Base-by-base conservation (phyloP, 495 filamentous ascomycete species). In the Lasiosphaeria hispida region DNA sequence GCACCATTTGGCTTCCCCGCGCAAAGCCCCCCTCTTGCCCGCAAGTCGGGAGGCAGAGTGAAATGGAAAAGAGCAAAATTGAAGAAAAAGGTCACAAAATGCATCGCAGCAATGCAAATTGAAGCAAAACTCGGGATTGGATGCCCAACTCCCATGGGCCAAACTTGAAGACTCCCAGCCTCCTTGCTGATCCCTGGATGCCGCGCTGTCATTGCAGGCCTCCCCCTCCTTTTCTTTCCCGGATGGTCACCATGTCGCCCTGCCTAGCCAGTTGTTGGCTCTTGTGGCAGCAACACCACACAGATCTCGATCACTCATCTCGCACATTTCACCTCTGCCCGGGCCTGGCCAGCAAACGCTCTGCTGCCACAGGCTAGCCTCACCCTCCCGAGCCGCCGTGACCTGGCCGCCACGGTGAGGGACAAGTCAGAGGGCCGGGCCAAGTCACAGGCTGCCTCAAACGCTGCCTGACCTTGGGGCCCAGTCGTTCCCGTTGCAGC, bases 1-100 rank as follows among this genome's bases (percentile, higher is more conserved):
- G 53, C 65, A 48, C 62, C 52, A 67, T 65, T 64, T 63, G 62
- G 42, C 47, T 57, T 49, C 51, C 49, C 51, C 50, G 50, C 57
- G 48, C 41, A 53, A 33, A 53, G 42, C 38, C 49, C 57, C 57
- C 34, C 54, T 55, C 34, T 40, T 49, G 48, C 50, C 47, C 10
- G 43, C 10, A 41, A 41, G 39, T 7, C 5, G 23, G 23, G 23
- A 30, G 23, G 23, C 23, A 30, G 23, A 5, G 23, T 30, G 23
- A 30, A 30, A 30, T 30, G 23, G 23, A 30, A 30, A 30, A 30
- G 23, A 30, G 23, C 2, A 30, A 30, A 30, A 30, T 30, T 30
- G 23, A 30, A 30, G 23, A 30, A 30, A 30, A 30, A 30, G 2
- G 23, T 5, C 23, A 2, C 23, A 30, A 30, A 30, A 30, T 30